Conservation (phyloP, 768 basidiomycete genomes). For the Amanita molliuscula region DNA sequence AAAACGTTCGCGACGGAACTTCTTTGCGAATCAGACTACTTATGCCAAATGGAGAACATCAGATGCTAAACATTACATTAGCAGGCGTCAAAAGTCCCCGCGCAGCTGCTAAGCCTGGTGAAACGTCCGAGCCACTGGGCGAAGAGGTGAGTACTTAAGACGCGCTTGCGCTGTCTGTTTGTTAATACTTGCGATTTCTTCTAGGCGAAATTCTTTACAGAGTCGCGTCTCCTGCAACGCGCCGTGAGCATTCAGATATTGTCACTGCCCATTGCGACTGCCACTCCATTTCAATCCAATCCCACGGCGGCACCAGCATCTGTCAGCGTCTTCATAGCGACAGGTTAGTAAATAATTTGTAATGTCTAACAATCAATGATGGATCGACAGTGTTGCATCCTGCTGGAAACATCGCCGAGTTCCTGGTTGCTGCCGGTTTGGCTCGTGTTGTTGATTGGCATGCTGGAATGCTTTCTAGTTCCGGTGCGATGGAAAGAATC, state of each 20-base stretch:
- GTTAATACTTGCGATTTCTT: slow-evolving; percentile 10
- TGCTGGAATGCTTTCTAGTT: slow-evolving; percentile 81
- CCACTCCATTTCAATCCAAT: slow-evolving; percentile 69
- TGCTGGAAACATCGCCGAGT: slow-evolving; percentile 89
- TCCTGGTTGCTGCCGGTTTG: slow-evolving; percentile 73
- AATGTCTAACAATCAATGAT: slow-evolving; percentile 1
- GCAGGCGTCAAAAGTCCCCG: slow-evolving; percentile 77
- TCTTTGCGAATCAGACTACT: slow-evolving; percentile 83
- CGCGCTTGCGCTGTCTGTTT: slow-evolving; percentile 6
- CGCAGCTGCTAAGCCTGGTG: slow-evolving; percentile 60
- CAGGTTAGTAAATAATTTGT: slow-evolving; percentile 31
- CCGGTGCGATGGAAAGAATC: slow-evolving; percentile 81
- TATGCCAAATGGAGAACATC: slow-evolving; percentile 84
- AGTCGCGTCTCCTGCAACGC: slow-evolving; percentile 77
- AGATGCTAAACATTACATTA: slow-evolving; percentile 76
- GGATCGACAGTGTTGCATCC: slow-evolving; percentile 64
- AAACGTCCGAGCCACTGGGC: slow-evolving; percentile 72
- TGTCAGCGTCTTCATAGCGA: slow-evolving; percentile 85
- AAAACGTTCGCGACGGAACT: slow-evolving; percentile 88
- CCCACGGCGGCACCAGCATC: slow-evolving; percentile 47
- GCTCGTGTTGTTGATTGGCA: slow-evolving; percentile 97
- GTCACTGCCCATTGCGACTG: slow-evolving; percentile 68
- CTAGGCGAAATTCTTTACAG: slow-evolving; percentile 90
- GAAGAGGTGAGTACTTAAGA: slow-evolving; percentile 59
- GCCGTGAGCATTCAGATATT: slow-evolving; percentile 68